Conservation (phyloP, 2,329 filamentous ascomycete species). For the Colletotrichum sp. region DNA sequence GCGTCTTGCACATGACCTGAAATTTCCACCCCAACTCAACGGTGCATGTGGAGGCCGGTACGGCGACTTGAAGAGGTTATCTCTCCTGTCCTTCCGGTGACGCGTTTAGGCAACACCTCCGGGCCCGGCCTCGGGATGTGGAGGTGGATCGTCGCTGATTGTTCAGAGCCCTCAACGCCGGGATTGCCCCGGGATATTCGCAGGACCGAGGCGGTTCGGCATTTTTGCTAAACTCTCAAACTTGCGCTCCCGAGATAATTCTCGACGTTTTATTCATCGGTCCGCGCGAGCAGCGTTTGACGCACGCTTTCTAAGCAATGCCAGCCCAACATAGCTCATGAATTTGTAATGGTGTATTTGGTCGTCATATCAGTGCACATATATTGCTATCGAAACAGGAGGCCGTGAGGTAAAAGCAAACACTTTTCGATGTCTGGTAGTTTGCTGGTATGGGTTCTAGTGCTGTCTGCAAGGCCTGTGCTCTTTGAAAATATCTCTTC, state of each 20-base stretch:
- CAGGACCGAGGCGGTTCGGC: background rate
- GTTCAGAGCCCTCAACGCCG: background rate
- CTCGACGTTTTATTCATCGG: too few relatives aligned
- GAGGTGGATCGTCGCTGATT: background rate
- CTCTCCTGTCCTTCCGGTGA: background rate
- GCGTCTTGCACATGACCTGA: background rate
- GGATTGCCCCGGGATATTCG: background rate
- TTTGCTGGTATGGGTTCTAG: background rate
- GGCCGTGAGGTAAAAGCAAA: too few relatives aligned
- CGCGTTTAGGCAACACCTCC: background rate
- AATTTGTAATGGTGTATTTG: background rate
- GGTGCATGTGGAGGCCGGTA: background rate
- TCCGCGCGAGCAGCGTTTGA: too few relatives aligned
- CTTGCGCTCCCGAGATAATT: background rate
- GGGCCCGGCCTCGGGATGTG: background rate
- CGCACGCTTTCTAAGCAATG: fast-evolving
- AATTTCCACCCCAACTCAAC: too few relatives aligned
- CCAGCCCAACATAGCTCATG: fast-evolving
- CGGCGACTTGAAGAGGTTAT: background rate
- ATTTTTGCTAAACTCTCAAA: background rate
- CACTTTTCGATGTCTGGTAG: background rate
- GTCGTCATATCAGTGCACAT: background rate
- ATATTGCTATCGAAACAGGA: background rate
- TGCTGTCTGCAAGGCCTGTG: background rate
- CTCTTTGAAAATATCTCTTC: background rate